Evolutionary conservation across 2,329 filamentous ascomycete genomes (phyloP).

Genomic region (Aureobasidium sp.): DNA sequence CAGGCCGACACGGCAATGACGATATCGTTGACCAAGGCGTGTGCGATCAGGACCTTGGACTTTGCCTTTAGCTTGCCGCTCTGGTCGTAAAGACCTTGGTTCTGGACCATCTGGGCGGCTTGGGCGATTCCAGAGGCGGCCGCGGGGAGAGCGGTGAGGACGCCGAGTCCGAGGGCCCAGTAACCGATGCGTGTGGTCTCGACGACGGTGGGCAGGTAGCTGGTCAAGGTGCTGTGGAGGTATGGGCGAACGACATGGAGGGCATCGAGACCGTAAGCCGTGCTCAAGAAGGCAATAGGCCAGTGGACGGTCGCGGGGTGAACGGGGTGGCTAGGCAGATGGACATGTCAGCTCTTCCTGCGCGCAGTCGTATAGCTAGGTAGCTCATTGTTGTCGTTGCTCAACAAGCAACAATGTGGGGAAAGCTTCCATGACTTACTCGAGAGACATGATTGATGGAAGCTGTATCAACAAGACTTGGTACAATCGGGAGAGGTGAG

Average conservation of each 20-base stretch:
- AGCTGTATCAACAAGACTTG: not conserved
- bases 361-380: not conserved
- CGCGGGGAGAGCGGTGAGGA: conserved; percentile 29
- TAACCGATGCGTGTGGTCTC: conserved; percentile 37
- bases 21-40: conserved; percentile 39
- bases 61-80: conserved; percentile 34
- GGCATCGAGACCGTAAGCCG: conserved; percentile 38
- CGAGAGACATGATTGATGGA: conserved; percentile 13
- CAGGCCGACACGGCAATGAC: conserved; percentile 33
- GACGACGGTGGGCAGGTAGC: conserved; percentile 28
- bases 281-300: conserved; percentile 39
- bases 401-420: not conserved
- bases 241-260: conserved; percentile 30
- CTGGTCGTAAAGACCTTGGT: conserved; percentile 36
- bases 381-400: not conserved
- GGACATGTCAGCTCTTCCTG: conserved; percentile 3
- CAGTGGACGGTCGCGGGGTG: conserved; percentile 39
- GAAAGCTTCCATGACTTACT: conserved; percentile 9
- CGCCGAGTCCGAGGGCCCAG: conserved; percentile 38
- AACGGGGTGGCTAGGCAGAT: conserved; percentile 32
- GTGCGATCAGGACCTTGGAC: conserved; percentile 35
- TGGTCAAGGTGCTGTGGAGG: conserved; percentile 26
- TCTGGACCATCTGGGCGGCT: conserved; percentile 36
- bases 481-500: not conserved
- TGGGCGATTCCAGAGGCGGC: conserved; percentile 31